These are phyloP conservation scores for Sporothrix variecibatus DNA, from an alignment of 2,329 filamentous ascomycete genomes.

Conservation along the genomic window DNA sequence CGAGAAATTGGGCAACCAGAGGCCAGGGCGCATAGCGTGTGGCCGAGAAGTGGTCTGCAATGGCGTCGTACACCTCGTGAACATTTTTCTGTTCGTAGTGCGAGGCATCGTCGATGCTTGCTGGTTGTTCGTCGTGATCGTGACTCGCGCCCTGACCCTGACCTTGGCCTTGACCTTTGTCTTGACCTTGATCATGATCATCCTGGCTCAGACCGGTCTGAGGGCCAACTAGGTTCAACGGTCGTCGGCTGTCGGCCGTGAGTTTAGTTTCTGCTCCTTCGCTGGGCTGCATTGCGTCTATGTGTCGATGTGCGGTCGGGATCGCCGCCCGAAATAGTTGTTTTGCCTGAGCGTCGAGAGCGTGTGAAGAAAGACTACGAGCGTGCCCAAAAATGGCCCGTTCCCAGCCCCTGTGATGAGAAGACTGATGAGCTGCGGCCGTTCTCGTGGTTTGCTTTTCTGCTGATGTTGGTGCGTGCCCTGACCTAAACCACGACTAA, in stretches of 20 bases:
- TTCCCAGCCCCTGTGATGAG: background rate
- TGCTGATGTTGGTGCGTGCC: conserved; percentile 7
- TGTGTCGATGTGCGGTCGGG: background rate
- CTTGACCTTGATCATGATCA: background rate
- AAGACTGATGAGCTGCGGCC: background rate
- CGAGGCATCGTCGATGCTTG: conserved; percentile 19
- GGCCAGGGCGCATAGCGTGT: conserved; percentile 89
- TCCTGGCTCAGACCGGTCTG: background rate
- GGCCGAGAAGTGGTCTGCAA: conserved; percentile 80
- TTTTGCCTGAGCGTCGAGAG: conserved; percentile 2
- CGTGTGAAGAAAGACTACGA: background rate
- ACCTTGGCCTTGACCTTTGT: background rate
- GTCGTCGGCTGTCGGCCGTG: background rate
- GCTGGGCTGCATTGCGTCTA: background rate
- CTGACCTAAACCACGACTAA: background rate
- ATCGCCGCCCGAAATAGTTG: background rate
- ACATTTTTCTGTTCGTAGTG: conserved; percentile 84
- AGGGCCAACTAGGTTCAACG: background rate
- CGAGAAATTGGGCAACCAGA: conserved; percentile 78
- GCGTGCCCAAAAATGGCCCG: background rate
- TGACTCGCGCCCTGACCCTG: background rate
- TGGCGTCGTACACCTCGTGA: conserved; percentile 86
- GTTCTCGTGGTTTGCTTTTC: conserved; percentile 4
- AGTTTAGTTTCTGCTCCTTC: background rate
- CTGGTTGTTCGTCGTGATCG: background rate